Conservation (phyloP, 164 flowering plant species). For the Brasenia schreberi region DNA sequence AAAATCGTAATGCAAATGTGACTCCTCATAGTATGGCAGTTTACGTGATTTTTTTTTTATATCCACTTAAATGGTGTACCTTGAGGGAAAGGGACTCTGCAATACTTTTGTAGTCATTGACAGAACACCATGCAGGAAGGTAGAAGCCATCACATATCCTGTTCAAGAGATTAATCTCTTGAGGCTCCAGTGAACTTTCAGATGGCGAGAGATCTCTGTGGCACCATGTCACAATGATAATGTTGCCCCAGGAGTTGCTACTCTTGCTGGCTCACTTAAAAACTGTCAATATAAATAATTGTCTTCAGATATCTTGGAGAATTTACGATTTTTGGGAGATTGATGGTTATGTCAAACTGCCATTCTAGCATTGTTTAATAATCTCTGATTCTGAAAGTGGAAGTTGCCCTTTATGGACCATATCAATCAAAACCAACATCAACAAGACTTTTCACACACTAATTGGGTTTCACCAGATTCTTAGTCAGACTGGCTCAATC, state of each 20-base stretch:
- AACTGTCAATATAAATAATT: slow-evolving; percentile 30
- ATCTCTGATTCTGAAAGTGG: no score
- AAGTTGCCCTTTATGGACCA: no score
- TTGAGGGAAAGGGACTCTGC: slow-evolving; percentile 52
- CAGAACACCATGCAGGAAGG: slow-evolving; percentile 90
- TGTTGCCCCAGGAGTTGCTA: slow-evolving; percentile 85
- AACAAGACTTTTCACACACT: no score
- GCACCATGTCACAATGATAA: slow-evolving; percentile 91
- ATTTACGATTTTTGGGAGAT: neutral
- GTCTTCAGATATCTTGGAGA: neutral
- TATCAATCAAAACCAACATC: no score
- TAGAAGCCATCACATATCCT: slow-evolving; percentile 67
- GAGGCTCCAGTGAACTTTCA: slow-evolving; percentile 48
- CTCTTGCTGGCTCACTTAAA: slow-evolving; percentile 71
- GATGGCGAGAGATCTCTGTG: slow-evolving; percentile 64
- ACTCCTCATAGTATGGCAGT: no score
- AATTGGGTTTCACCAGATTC: no score
- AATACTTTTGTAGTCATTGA: slow-evolving; percentile 62
- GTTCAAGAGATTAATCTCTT: slow-evolving; percentile 45
- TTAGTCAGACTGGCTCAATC: no score
- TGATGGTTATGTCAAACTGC: no score
- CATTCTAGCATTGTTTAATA: no score
- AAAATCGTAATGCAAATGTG: no score
- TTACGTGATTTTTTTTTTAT: no score
- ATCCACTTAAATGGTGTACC: slow-evolving; percentile 20